A percentile compares a stretch with the other conserved stretches of the same genome.
Evolutionary conservation across 2,329 filamentous ascomycete genomes (phyloP).

Genomic region (Ophiognomonia clavigignenti-juglandacearum): DNA sequence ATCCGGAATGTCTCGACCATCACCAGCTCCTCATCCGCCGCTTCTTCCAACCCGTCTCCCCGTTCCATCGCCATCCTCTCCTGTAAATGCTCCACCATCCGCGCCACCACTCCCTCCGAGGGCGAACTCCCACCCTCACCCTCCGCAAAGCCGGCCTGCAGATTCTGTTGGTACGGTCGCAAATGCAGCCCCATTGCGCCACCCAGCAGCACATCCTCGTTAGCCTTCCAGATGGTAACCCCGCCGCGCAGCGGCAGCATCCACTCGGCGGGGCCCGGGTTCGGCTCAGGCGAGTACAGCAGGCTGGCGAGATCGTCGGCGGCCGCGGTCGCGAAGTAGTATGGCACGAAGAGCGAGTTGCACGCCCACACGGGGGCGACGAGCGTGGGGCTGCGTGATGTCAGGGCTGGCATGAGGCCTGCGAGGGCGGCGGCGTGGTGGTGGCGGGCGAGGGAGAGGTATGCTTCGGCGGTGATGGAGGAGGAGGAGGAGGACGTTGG

Average conservation of each 20-base stretch:
- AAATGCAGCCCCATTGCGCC: conserved; percentile 18
- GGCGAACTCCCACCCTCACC: conserved; percentile 6
- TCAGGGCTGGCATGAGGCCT: conserved; percentile 19
- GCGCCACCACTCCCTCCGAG: not conserved
- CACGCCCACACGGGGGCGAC: conserved; percentile 21
- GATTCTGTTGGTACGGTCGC: conserved; percentile 6
- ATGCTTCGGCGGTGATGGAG: not conserved
- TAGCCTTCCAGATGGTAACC: conserved; percentile 12
- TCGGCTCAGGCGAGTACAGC: conserved; percentile 19
- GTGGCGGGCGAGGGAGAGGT: conserved; percentile 17
- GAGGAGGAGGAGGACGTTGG: too few species aligned
- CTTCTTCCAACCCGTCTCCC: too few species aligned
- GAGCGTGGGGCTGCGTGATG: conserved; percentile 9
- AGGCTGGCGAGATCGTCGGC: conserved; percentile 20
- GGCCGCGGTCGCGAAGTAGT: conserved; percentile 20
- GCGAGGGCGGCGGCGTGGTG: conserved; percentile 21
- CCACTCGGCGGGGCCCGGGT: conserved; percentile 20
- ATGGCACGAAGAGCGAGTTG: conserved; percentile 21
- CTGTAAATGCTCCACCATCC: conserved; percentile 4
- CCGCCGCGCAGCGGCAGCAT: conserved; percentile 20
- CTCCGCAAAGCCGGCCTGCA: not conserved
- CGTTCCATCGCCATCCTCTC: conserved; percentile 10
- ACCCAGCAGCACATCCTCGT: conserved; percentile 12
- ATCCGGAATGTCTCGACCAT: conserved; percentile 15
- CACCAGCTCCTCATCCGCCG: not conserved